Evolutionary conservation across 1,139 yeast genomes (phyloP).

Genomic region (Geotrichum cucujoidarum): DNA sequence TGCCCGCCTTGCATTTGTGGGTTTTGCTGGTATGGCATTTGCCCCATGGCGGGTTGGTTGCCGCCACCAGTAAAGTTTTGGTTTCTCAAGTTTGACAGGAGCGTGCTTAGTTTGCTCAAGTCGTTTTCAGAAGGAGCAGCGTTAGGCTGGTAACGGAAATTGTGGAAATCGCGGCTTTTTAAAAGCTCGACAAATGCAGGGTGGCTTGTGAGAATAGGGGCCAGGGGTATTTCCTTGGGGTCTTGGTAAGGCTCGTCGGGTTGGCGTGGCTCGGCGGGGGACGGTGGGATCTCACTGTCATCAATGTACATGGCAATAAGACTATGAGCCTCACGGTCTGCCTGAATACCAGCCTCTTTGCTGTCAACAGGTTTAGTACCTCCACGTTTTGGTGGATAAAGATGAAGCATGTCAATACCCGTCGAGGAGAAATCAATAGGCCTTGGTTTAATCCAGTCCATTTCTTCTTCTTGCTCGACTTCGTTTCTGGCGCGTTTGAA

Average conservation of each 20-base stretch:
- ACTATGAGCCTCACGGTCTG: conserved; percentile 29
- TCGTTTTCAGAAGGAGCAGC: neutral
- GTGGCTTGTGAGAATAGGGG: conserved; percentile 18
- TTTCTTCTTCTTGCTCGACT: conserved; percentile 29
- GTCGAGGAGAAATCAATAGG: conserved; percentile 26
- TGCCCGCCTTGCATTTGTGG: too few relatives aligned
- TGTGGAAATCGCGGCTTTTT: conserved; percentile 3
- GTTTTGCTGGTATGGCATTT: too few relatives aligned
- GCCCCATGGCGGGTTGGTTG: neutral
- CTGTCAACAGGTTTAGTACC: conserved; percentile 30
- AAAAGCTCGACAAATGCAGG: conserved; percentile 16
- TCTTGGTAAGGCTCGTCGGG: conserved; percentile 12
- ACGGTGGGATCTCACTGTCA: conserved; percentile 31
- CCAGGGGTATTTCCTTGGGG: conserved; percentile 21
- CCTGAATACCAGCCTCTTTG: conserved; percentile 30
- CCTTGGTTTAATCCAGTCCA: conserved; percentile 34
- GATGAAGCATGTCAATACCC: conserved; percentile 20
- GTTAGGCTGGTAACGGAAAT: neutral
- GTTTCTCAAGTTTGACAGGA: neutral
- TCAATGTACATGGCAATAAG: conserved; percentile 29
- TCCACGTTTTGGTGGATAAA: conserved; percentile 31
- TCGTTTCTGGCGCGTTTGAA: conserved; percentile 20
- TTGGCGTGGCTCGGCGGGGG: conserved; percentile 31
- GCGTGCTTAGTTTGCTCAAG: neutral
- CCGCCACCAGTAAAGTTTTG: neutral